phyloP scores from a whole-genome alignment of 164 flowering plant species.

The Tetracentron sinense region DNA sequence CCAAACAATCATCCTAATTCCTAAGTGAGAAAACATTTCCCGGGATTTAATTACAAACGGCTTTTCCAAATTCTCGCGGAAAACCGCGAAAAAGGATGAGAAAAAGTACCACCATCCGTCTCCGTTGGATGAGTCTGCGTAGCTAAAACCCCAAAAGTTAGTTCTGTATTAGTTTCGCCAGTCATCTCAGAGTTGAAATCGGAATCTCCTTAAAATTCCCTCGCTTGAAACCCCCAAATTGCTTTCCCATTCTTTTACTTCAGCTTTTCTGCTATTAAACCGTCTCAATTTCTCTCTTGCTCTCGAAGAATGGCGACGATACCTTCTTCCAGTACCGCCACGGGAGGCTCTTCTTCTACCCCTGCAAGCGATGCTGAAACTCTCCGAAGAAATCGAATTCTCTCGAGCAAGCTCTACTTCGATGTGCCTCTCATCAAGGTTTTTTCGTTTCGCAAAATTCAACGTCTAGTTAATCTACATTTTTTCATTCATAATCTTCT shows the following conservation, averaged over 20 bases:
- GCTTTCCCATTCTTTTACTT: neutral
- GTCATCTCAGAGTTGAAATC: conserved; percentile 1
- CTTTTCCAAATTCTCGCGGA: too few species aligned
- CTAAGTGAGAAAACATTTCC: too few species aligned
- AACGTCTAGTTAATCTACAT: conserved; percentile 1
- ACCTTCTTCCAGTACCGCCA: conserved; percentile 13
- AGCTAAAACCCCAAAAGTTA: too few species aligned
- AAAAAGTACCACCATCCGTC: too few species aligned
- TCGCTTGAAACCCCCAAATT: neutral
- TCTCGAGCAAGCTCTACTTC: conserved; percentile 84
- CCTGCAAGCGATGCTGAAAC: conserved; percentile 28
- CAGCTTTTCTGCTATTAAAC: conserved; percentile 1
- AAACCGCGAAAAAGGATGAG: too few species aligned
- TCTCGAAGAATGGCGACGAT: conserved; percentile 9
- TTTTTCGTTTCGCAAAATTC: neutral
- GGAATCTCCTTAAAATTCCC: too few species aligned
- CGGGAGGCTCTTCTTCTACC: conserved; percentile 20
- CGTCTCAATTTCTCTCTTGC: neutral
- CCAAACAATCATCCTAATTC: too few species aligned
- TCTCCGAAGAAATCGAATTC: conserved; percentile 50
- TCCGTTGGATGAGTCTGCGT: too few species aligned
- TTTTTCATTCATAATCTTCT: neutral
- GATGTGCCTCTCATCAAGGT: conserved; percentile 66
- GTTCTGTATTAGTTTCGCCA: too few species aligned
- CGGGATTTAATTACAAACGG: too few species aligned